A percentile compares a stretch with the other conserved stretches of the same genome.
Evolutionary conservation across 352 stramenopile species (phyloP).

Genomic region (Globisporangium barbulae): DNA sequence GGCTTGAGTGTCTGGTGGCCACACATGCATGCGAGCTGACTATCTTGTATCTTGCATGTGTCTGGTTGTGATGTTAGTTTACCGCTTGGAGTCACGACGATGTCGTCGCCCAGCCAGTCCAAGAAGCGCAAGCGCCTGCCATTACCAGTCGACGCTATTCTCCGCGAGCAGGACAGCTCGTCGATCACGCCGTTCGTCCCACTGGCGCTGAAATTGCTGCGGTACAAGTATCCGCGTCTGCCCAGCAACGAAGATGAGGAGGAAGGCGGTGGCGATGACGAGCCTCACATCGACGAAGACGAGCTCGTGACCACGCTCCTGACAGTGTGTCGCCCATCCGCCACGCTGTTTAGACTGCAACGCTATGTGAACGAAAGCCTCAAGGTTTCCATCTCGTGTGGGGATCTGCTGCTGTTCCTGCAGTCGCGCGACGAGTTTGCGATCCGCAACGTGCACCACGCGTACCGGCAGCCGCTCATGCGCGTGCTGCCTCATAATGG

Average conservation of each 20-base stretch:
- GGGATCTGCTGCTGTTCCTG: slow-evolving; percentile 43
- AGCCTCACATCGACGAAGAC: slow-evolving; percentile 29
- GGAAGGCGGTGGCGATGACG: not conserved
- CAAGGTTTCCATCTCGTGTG: slow-evolving; percentile 31
- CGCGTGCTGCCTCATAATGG: slow-evolving; percentile 22
- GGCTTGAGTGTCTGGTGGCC: not conserved
- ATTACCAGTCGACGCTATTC: slow-evolving; percentile 51
- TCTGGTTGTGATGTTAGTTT: slow-evolving; percentile 27
- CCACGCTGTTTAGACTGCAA: slow-evolving; percentile 60
- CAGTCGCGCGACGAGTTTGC: slow-evolving; percentile 33
- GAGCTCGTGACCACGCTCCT: slow-evolving; percentile 30
- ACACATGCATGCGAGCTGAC: not conserved
- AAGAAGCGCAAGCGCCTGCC: slow-evolving; percentile 35
- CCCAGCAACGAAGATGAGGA: slow-evolving; percentile 10
- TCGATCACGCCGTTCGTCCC: slow-evolving; percentile 39
- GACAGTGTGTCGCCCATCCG: slow-evolving; percentile 40
- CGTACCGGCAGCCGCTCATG: slow-evolving; percentile 20
- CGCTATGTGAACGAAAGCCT: slow-evolving; percentile 51
- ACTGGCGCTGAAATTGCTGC: slow-evolving; percentile 42
- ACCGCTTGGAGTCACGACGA: slow-evolving; percentile 41
- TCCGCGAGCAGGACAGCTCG: slow-evolving; percentile 48
- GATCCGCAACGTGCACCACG: slow-evolving; percentile 32
- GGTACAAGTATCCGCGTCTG: slow-evolving; percentile 48
- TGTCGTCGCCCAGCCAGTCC: slow-evolving; percentile 20
- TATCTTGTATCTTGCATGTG: not conserved